phyloP scores from a whole-genome alignment of 768 basidiomycete genomes.

The Lactarius sanguifluus region DNA sequence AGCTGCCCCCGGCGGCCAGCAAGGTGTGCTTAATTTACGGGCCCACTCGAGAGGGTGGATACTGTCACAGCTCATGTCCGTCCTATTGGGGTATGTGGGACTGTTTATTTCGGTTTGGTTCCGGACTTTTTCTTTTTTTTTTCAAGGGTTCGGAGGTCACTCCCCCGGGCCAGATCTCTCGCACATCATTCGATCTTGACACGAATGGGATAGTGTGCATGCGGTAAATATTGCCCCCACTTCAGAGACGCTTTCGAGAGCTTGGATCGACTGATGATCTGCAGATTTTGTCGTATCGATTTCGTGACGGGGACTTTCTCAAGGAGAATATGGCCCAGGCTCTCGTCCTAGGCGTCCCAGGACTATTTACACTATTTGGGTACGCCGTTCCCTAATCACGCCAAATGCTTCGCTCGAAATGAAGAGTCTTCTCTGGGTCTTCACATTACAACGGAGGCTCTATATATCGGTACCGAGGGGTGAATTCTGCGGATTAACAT shows the following conservation, averaged over 20 bases:
- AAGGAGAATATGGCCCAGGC: not conserved
- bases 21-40: not conserved
- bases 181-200: not conserved
- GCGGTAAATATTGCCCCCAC: not conserved
- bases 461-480: not conserved
- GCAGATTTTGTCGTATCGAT: not conserved
- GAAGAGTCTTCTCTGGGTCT: not conserved
- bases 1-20: not conserved
- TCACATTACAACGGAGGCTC: not conserved
- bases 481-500: not conserved
- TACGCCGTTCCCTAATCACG: conserved; percentile 4
- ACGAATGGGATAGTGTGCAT: not conserved
- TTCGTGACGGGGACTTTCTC: not conserved
- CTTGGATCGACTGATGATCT: conserved; percentile 2
- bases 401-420: conserved; percentile 1
- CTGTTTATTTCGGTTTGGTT: conserved; percentile 1
- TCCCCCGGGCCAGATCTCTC: not conserved
- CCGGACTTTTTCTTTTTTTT: not conserved
- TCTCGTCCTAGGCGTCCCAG: not conserved
- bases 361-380: conserved; percentile 1
- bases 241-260: not conserved
- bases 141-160: not conserved
- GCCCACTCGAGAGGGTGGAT: not conserved
- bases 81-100: not conserved
- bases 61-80: not conserved